Evolutionary conservation across 2,329 filamentous ascomycete species (phyloP).

Genomic region (Alternaria tenuissima): DNA sequence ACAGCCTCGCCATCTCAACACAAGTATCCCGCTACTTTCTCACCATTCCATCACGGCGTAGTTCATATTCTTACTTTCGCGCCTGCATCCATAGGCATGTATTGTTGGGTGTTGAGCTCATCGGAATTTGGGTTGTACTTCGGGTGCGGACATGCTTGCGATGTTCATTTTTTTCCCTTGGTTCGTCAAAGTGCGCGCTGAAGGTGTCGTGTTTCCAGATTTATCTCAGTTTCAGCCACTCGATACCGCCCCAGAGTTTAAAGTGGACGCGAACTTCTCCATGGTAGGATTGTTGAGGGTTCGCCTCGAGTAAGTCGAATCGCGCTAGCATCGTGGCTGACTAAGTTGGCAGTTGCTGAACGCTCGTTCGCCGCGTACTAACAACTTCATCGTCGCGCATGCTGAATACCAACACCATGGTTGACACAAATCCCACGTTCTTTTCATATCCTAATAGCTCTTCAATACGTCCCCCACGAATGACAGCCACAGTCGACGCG

Average conservation of each 20-base stretch:
- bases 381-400: background rate
- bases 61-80: background rate
- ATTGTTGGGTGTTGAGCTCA: background rate
- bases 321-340: background rate
- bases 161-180: background rate
- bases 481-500: background rate
- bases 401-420: slow-evolving; percentile 2
- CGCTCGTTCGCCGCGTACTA: background rate
- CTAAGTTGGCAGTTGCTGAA: background rate
- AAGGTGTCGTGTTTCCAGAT: background rate
- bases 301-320: background rate
- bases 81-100: background rate
- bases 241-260: background rate
- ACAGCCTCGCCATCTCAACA: slow-evolving; percentile 4
- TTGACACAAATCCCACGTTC: background rate
- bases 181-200: background rate
- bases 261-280: background rate
- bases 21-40: background rate
- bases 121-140: background rate
- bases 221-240: background rate
- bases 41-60: background rate
- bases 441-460: background rate
- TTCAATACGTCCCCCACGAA: background rate
- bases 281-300: background rate
- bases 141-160: background rate